Percentiles rank a stretch among this genome's conserved stretches.
These are phyloP conservation scores for Rutstroemia sp. DNA, from an alignment of 2,329 filamentous ascomycete genomes.

Conservation along the genomic window DNA sequence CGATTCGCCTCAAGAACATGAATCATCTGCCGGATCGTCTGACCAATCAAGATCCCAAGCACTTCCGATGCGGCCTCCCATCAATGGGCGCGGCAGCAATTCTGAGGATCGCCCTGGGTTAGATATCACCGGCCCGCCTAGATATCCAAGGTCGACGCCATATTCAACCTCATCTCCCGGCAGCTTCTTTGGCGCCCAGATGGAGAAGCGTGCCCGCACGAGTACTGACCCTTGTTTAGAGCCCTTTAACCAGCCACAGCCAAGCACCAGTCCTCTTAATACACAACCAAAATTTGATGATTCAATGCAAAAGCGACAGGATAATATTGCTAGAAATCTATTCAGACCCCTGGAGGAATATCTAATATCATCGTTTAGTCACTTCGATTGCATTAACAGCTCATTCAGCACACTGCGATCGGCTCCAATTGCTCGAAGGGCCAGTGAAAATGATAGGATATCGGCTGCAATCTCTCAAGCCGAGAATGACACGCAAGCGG, in stretches of 20 bases:
- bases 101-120: not conserved
- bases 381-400: constrained; percentile 64
- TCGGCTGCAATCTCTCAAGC: constrained; percentile 20
- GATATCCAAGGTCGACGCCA: constrained; percentile 7
- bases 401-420: constrained; percentile 59
- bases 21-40: not conserved
- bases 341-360: constrained; percentile 77
- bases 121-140: not conserved
- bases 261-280: constrained; percentile 2
- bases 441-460: constrained; percentile 21
- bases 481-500: constrained; percentile 27
- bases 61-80: constrained; percentile 2
- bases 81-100: not conserved
- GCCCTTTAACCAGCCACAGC: not conserved
- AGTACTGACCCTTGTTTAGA: constrained; percentile 1
- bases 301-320: constrained; percentile 31
- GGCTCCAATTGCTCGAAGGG: constrained; percentile 22
- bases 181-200: constrained; percentile 16
- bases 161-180: constrained; percentile 25
- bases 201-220: constrained; percentile 6
- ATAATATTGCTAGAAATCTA: constrained; percentile 42
- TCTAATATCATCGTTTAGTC: constrained; percentile 59
- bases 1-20: not conserved
- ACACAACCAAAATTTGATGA: constrained; percentile 3
- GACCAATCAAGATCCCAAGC: constrained; percentile 2